Base-by-base conservation (phyloP, 2,329 filamentous ascomycete species). In the Grosmannia huntii region DNA sequence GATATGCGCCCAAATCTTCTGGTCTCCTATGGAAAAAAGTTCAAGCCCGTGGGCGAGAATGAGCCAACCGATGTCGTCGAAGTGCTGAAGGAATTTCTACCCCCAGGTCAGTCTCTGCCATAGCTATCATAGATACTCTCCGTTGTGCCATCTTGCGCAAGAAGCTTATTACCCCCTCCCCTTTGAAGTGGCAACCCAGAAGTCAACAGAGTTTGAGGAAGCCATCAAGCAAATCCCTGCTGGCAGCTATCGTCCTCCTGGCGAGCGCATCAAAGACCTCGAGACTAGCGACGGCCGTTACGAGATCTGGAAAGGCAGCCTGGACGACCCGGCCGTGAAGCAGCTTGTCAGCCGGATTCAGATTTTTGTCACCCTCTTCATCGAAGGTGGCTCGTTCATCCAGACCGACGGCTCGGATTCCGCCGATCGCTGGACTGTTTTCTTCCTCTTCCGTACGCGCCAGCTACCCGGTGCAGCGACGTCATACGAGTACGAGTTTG, bases 311-410 rank as follows among this genome's bases (percentile, higher is more conserved):
- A 84, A 82, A 64, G 87, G 89, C 10, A 86, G 76, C 56, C 76
- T 99, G 56, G 77, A 80, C 2, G 85, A 96, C 67, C 74, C 80
- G 0, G 77, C 77, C 19, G 83, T 95, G 49, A 81, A 82, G 66
- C 79, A 85, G 65, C 75, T 96, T 46, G 76, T 96, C 66, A 83
- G 83, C 61, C 89, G 91, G 56, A 81, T 95, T 63, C 90, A 96
- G 72, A 83, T 96, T 58, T 76, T 95, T 41, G 82, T 91, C 5
- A 83, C 89, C 19, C 77, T 97, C 60, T 95, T 90, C 69, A 96
- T 99, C 61, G 95, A 99, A 70, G 94, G 89, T 31, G 94, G 91
- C n/a, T 87, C 83, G 5, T 83, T 83, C 44, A 84, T 96, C 52
- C 70, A 76, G 5, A 71, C 71, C 4, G 71, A 76, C 2, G 83